phyloP scores from a whole-genome alignment of 768 basidiomycete genomes.

The Hortiboletus flavorubellus region DNA sequence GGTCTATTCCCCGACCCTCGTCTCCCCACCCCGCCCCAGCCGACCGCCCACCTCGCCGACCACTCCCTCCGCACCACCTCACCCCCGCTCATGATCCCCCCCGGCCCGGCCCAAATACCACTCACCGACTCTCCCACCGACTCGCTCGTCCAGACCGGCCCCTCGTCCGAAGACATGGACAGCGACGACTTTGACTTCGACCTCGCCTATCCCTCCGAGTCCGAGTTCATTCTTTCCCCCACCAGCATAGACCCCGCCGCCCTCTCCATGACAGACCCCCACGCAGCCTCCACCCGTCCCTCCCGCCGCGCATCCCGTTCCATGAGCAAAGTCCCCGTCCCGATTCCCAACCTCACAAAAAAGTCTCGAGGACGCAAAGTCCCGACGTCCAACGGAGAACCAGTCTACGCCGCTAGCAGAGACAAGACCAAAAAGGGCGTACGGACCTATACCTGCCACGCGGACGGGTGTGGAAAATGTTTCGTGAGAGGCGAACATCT shows the following conservation, averaged over 20 bases:
- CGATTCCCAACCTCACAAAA: slow-evolving; percentile 49
- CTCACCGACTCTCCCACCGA: slow-evolving; percentile 1
- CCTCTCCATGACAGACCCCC: background rate
- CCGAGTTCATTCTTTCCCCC: slow-evolving; percentile 20
- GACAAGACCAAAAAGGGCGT: slow-evolving; percentile 34
- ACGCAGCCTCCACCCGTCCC: slow-evolving; percentile 4
- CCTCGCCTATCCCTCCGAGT: slow-evolving; percentile 20
- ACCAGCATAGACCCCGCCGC: slow-evolving; percentile 8
- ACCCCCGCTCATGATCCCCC: background rate
- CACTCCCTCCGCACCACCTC: slow-evolving; percentile 1
- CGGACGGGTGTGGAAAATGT: slow-evolving; percentile 72
- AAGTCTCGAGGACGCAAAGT: slow-evolving; percentile 47
- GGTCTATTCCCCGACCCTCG: slow-evolving; percentile 12
- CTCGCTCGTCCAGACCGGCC: background rate
- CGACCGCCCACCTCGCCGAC: slow-evolving; percentile 26
- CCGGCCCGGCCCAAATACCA: slow-evolving; percentile 3
- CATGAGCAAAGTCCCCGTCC: slow-evolving; percentile 36
- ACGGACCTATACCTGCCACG: slow-evolving; percentile 62
- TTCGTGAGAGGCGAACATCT: slow-evolving; percentile 80
- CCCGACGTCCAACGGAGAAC: slow-evolving; percentile 35
- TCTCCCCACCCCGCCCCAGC: slow-evolving; percentile 7
- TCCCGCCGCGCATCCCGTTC: slow-evolving; percentile 24
- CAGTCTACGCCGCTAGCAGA: slow-evolving; percentile 22
- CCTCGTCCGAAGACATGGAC: slow-evolving; percentile 17
- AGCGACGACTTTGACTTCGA: slow-evolving; percentile 19